Base-by-base conservation (phyloP, 2,329 filamentous ascomycete genomes). In the Penicillium frequentans region DNA sequence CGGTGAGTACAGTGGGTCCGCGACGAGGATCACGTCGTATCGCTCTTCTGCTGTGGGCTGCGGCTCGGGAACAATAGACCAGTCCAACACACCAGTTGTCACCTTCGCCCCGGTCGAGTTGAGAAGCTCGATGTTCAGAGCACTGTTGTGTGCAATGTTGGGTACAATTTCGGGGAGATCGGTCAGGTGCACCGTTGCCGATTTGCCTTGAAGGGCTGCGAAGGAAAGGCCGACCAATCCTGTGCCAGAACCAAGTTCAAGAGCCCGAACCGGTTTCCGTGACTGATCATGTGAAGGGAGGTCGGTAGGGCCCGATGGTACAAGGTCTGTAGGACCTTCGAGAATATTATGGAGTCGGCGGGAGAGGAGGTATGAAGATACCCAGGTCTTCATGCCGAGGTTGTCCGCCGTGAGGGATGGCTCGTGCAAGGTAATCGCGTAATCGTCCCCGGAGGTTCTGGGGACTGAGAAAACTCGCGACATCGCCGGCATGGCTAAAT, bases 371-470 rank as follows among this genome's bases (percentile, higher is more conserved):
- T 92, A 96, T 0, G 92, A 93, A 0, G 92, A 93, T 0, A 90
- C 91, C 95, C 95, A 98, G 0, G 95, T 99, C 75, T 99, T 98
- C 72, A 96, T 82, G 1, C 95, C 95, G 19, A 98, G 81, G 57
- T 90, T 90, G 73, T 97, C 93, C 7, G 90, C 90, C 0, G 91
- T 96, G 55, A 98, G 80, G 1, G 92, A 87, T 1, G 95, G 95
- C 71, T 99, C 95, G 55, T 91, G 84, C 39, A 99, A 86, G 35
- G 83, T 82, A 50, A 99, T 79, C 46, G 87, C 82, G 64, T 92
- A 82, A 1, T 78, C 73, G 27, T 70, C 68, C 33, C 69, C 70
- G 11, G 73, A 72, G 14, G 75, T 68, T 26, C 68, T 70, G 26
- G 84, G 82, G 43, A 90, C 84, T 8, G 67, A 74, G 71, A 90